Base-by-base conservation (phyloP, 305 asterid genomes). In the Fraxinus ornus region DNA sequence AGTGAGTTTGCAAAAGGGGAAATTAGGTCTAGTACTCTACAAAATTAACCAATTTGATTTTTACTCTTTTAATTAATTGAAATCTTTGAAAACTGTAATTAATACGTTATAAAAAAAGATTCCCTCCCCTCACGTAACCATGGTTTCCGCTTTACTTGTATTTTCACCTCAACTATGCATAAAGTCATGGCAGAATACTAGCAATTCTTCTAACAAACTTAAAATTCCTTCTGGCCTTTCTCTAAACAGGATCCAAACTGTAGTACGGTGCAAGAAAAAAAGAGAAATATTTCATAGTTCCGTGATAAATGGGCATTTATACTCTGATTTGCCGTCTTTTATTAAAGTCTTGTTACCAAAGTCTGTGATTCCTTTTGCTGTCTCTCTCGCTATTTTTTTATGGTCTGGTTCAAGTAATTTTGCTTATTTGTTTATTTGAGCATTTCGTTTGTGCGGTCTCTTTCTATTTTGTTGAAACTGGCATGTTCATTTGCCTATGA, bases 361-460 rank as follows among this genome's bases (percentile, higher is more conserved):
- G 73, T 85, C 89, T 78, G 24, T 81, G 5, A 35, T 90, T 89
- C 87, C 91, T 79, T 24, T 89, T 1, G 92, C 91, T 68, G 95
- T 90, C 3, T 88, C 91, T 76, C 82, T 90, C 57, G 84, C 92
- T 80, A 22, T 89, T 81, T 81, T 87, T 36, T 77, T 91, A 2
- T 89, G 89, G 82, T 86, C 90, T 49, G 80, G 71, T 82, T 86
- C 92, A 80, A 91, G 93, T 91, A 81, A 84, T 24, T 77, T 64
- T 2, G 73, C 77, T 36, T 15, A 9, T 35, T 76, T 44, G 26
- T 7, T 77, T 82, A 13, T 86, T 73, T 62, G 9, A 60, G 39
- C 22, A 13, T 66, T 47, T 22, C 21, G 79, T 41, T 49, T 47
- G 47, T 78, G 75, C 39, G 35, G 39, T 32, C 12, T 36, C 76